phyloP scores from a whole-genome alignment of 441 rosid species.

The Arabidopsis hybrid region DNA sequence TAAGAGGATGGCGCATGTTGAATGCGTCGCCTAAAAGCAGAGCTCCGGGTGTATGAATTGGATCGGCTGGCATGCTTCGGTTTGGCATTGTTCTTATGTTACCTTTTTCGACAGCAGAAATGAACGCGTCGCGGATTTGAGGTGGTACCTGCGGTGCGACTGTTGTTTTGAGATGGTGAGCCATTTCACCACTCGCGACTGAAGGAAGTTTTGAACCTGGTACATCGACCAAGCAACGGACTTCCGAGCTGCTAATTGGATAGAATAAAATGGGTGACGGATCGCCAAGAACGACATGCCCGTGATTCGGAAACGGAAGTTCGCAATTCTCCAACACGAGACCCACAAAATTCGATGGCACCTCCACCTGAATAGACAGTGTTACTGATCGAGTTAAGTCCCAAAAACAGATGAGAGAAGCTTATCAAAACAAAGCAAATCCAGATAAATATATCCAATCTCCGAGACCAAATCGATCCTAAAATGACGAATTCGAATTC shows the following conservation, averaged over 20 bases:
- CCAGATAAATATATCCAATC: background rate
- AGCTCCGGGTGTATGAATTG: conserved; percentile 63
- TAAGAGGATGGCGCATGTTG: conserved; percentile 76
- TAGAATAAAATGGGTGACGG: conserved; percentile 50
- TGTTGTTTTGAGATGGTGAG: conserved; percentile 20
- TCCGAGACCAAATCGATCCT: background rate
- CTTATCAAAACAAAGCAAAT: background rate
- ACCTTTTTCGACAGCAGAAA: conserved; percentile 60
- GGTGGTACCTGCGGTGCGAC: conserved; percentile 51
- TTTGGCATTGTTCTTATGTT: conserved; percentile 69
- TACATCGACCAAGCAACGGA: conserved; percentile 46
- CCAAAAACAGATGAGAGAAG: background rate
- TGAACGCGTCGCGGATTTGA: conserved; percentile 54
- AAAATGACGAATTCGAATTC: background rate
- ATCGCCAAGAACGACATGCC: conserved; percentile 48
- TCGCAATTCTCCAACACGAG: conserved; percentile 47
- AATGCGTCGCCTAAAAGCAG: conserved; percentile 66
- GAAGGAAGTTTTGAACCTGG: conserved; percentile 48
- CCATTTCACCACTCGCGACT: conserved; percentile 38
- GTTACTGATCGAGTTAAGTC: background rate
- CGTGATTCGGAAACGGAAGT: conserved; percentile 46
- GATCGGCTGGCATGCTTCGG: conserved; percentile 72
- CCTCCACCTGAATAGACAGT: conserved; percentile 39
- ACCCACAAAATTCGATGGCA: conserved; percentile 46
- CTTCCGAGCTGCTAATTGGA: conserved; percentile 48